phyloP scores from a whole-genome alignment of 495 filamentous ascomycete genomes.

The Talaromyces liani region DNA sequence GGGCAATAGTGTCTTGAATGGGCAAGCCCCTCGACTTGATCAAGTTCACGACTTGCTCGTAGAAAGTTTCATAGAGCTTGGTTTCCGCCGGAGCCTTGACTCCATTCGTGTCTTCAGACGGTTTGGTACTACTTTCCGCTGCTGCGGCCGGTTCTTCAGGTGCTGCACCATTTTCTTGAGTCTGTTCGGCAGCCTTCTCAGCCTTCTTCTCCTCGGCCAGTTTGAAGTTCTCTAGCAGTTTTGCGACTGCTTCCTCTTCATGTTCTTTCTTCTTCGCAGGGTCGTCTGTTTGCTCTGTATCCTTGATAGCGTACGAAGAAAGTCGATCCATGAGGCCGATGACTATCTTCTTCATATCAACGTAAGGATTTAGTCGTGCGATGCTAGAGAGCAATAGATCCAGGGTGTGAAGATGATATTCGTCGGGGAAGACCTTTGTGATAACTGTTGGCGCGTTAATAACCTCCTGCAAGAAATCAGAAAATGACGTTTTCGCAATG shows the following conservation, averaged over 20 bases:
- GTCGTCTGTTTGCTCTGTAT: constrained; percentile 70
- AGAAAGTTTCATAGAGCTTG: constrained; percentile 95
- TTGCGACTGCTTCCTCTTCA: constrained; percentile 76
- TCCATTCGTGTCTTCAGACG: constrained; percentile 15
- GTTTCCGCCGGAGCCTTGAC: constrained; percentile 49
- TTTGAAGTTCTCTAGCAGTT: constrained; percentile 68
- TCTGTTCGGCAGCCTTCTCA: constrained; percentile 15
- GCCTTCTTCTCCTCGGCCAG: constrained; percentile 55
- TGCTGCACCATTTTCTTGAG: constrained; percentile 40
- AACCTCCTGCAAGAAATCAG: not conserved
- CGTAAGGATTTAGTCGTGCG: constrained; percentile 84
- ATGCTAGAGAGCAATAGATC: constrained; percentile 91
- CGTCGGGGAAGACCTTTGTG: constrained; percentile 97
- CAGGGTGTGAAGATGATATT: constrained; percentile 93
- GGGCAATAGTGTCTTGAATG: constrained; percentile 89
- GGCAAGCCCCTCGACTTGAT: constrained; percentile 84
- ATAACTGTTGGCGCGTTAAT: constrained; percentile 53
- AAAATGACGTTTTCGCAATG: not conserved
- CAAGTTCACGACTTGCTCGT: constrained; percentile 88
- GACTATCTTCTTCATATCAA: constrained; percentile 96
- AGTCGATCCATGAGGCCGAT: constrained; percentile 96
- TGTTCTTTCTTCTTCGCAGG: constrained; percentile 64
- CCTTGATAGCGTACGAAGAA: constrained; percentile 83
- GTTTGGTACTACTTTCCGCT: constrained; percentile 14
- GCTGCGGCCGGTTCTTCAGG: constrained; percentile 27